phyloP scores from a whole-genome alignment of 2,329 filamentous ascomycete genomes.

The Reticulascus tulasneorum region DNA sequence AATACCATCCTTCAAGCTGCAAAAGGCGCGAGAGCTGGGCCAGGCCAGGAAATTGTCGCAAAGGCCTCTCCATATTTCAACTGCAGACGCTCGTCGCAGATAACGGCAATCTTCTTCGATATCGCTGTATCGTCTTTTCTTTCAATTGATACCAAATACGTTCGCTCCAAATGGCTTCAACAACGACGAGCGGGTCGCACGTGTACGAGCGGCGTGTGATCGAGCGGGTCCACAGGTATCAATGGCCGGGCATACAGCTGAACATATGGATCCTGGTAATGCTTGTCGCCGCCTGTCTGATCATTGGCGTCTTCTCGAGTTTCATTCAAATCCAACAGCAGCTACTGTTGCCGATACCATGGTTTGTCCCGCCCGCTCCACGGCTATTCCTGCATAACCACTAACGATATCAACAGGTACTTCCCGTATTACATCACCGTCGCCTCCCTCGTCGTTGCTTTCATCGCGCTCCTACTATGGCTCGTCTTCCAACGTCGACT shows the following conservation, averaged over 20 bases:
- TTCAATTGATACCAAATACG: too few relatives aligned
- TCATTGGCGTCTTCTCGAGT: slow-evolving; percentile 58
- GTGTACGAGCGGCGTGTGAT: slow-evolving; percentile 39
- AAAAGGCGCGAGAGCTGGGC: too few relatives aligned
- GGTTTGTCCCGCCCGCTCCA: slow-evolving; percentile 37
- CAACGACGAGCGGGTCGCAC: slow-evolving; percentile 36
- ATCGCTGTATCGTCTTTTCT: too few relatives aligned
- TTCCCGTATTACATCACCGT: slow-evolving; percentile 64
- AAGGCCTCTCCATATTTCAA: too few relatives aligned
- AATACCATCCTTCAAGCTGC: too few relatives aligned
- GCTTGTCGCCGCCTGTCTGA: slow-evolving; percentile 53
- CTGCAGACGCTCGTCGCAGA: too few relatives aligned
- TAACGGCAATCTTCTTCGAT: too few relatives aligned
- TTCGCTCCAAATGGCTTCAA: slow-evolving; percentile 27
- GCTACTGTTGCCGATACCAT: slow-evolving; percentile 52
- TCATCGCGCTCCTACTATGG: slow-evolving; percentile 61
- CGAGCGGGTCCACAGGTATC: slow-evolving; percentile 54
- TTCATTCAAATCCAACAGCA: slow-evolving; percentile 58
- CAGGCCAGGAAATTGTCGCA: too few relatives aligned
- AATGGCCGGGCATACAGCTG: slow-evolving; percentile 65
- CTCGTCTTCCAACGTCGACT: slow-evolving; percentile 59
- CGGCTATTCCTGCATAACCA: background rate
- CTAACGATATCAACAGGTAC: slow-evolving; percentile 44
- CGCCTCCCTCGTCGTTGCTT: slow-evolving; percentile 56
- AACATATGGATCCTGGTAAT: slow-evolving; percentile 67